Base-by-base conservation (phyloP, 2,329 filamentous ascomycete genomes). In the Sarocladium oryzae region DNA sequence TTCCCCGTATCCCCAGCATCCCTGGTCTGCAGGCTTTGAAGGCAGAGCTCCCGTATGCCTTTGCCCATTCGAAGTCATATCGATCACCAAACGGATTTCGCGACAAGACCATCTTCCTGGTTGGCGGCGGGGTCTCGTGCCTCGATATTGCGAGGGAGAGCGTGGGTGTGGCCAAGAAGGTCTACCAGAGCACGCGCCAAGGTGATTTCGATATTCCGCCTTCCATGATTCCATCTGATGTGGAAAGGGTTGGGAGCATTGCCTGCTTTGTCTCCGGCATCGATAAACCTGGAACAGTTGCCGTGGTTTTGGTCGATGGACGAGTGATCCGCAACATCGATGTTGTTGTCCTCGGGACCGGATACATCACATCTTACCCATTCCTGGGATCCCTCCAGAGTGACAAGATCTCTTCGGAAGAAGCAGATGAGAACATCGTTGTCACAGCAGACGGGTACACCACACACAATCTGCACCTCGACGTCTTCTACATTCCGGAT, bases 31-130 rank as follows among this genome's bases (percentile, higher is more conserved):
- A 69, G 23, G 69, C 70, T 15, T 86, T 79, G 79, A 79, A 84
- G 58, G 50, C 63, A 10, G 57, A 60, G 3, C 81, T 78, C 55
- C 77, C 79, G 0, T 70, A 69, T 0, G 59, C 68, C 3, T 74
- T 88, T 18, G 74, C 73, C 3, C 85, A 88, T 60, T 89, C 88
- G 0, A 92, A 90, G 61, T 78, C 78, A 55, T 93, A 89, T 59
- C 78, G 87, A 8, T 75, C 68, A 0, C 79, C 87, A 0, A 73
- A 81, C 15, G 61, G 70, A 1, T 89, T 82, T 58, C 62, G 62
- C 3, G 73, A 70, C 32, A 80, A 84, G 52, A 73, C 65, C 0
- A 56, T 76, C 0, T 76, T 82, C 35, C 63, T 78, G 16, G 69
- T 77, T 5, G 82, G 82, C 43, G 80, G 76, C n/a, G 63, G 70